These are phyloP conservation scores for Coffea humblotiana DNA, from an alignment of 305 asterid genomes.

Conservation along the genomic window DNA sequence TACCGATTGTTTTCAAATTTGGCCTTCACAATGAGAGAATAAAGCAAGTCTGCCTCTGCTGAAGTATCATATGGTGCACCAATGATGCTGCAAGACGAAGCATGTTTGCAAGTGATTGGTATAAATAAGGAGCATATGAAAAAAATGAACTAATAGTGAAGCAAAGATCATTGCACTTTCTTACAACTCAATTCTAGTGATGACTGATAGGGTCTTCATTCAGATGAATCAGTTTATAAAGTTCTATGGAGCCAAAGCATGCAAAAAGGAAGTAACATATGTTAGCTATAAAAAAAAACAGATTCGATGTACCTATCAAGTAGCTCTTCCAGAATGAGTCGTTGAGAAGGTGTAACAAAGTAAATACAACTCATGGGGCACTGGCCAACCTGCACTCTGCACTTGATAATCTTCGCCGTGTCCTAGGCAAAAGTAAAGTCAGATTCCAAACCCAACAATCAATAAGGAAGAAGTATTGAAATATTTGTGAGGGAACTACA, in stretches of 20 bases:
- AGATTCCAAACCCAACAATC: not conserved
- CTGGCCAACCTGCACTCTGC: slow-evolving; percentile 71
- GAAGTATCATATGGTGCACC: slow-evolving; percentile 76
- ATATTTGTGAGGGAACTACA: not conserved
- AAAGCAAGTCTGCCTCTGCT: slow-evolving; percentile 76
- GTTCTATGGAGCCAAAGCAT: not conserved
- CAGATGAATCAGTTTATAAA: not conserved
- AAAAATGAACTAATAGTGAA: not conserved
- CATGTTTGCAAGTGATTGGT: not conserved
- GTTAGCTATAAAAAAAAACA: not conserved
- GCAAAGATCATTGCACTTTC: not conserved
- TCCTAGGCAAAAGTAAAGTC: slow-evolving; percentile 32
- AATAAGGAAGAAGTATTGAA: not conserved
- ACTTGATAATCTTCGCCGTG: slow-evolving; percentile 63
- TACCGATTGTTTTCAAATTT: slow-evolving; percentile 70
- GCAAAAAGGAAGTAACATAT: no score
- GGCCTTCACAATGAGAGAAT: slow-evolving; percentile 70
- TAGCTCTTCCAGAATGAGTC: slow-evolving; percentile 83
- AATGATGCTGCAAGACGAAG: slow-evolving; percentile 50
- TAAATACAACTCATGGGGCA: slow-evolving; percentile 89
- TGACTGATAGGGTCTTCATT: no score
- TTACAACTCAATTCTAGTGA: no score
- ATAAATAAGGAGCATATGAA: no score
- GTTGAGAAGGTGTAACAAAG: slow-evolving; percentile 85
- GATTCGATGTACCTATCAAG: slow-evolving; percentile 51